Base-by-base conservation (phyloP, 441 rosid species). In the Flueggea neowawraea region DNA sequence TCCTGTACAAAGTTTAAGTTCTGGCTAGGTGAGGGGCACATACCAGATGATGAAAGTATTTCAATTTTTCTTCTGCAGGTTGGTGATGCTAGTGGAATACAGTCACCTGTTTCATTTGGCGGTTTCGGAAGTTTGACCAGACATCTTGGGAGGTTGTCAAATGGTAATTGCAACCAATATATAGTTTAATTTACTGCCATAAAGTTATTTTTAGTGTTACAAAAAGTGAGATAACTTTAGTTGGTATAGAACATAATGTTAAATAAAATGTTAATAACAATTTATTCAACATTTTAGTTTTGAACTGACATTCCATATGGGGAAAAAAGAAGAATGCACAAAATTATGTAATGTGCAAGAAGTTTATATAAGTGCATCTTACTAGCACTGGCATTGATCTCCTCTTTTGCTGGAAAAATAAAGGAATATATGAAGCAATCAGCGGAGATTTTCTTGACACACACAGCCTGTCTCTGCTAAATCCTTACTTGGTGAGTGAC, bases 111-210 rank as follows among this genome's bases (percentile, higher is more conserved):
- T 69, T 94, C 97, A 43, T 94, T 94, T 67, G 99, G 99, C n/a
- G 99, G 99, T 69, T 94, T 94, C 66, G 99, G 96, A 76, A 94
- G 99, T 85, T 83, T 94, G 79, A 89, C 99, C 12, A 86, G 99
- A 80, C 97, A 94, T 68, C 85, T 91, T 22, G 82, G 82, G 45
- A 91, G 99, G 79, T 73, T 94, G 63, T 84, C 99, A 69, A 78
- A 70, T 61, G 99, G 99, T 94, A 78, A 32, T 65, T 31, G 8
- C 22, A 41, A 31, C 45, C 33, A 56, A 8, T 44, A n/a, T 41
- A 44, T 31, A n/a, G 12, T 6, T 53, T 14, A 32, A 31, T 12
- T 16, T 44, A 1, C 9, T 36, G 41, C 41, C 9, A 36, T 36
- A 36, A 36, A 36, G 0, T 8, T 36, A 36, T 36, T 36, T 36